These are phyloP conservation scores for Corchorus olitorius DNA, from an alignment of 345 rosid genomes.

Conservation along the genomic window DNA sequence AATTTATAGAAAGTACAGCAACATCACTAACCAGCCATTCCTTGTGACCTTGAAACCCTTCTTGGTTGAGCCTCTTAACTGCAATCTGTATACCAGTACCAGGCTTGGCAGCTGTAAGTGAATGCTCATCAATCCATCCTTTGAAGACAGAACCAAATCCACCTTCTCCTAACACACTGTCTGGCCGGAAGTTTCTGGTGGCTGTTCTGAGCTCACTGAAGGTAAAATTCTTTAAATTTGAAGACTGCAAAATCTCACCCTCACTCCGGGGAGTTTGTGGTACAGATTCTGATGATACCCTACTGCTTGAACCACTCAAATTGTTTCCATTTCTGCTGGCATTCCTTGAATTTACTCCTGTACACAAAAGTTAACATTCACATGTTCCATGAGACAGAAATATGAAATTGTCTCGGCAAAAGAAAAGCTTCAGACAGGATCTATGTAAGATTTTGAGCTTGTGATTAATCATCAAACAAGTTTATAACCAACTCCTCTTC, in stretches of 20 bases:
- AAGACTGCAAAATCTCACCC: slow-evolving; percentile 80
- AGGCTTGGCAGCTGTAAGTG: slow-evolving; percentile 66
- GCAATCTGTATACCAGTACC: slow-evolving; percentile 91
- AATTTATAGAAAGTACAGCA: slow-evolving; percentile 3
- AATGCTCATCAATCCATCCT: slow-evolving; percentile 91
- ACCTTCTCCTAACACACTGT: slow-evolving; percentile 93
- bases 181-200: slow-evolving; percentile 90
- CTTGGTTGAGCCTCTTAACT: slow-evolving; percentile 87
- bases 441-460: neutral
- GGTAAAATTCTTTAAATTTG: slow-evolving; percentile 69
- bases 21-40: slow-evolving; percentile 86
- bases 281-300: slow-evolving; percentile 54
- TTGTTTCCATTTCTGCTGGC: slow-evolving; percentile 53
- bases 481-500: too few relatives aligned
- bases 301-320: slow-evolving; percentile 46
- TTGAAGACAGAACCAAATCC: slow-evolving; percentile 97
- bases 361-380: neutral
- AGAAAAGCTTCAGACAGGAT: neutral
- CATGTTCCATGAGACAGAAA: neutral
- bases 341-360: slow-evolving; percentile 68
- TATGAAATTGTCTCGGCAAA: neutral
- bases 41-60: slow-evolving; percentile 89
- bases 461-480: neutral
- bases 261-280: slow-evolving; percentile 79
- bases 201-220: slow-evolving; percentile 72